Percentiles rank a stretch among this genome's conserved stretches.
These are phyloP conservation scores for Xylariales sp. DNA, from an alignment of 2,329 filamentous ascomycete genomes.

Conservation along the genomic window DNA sequence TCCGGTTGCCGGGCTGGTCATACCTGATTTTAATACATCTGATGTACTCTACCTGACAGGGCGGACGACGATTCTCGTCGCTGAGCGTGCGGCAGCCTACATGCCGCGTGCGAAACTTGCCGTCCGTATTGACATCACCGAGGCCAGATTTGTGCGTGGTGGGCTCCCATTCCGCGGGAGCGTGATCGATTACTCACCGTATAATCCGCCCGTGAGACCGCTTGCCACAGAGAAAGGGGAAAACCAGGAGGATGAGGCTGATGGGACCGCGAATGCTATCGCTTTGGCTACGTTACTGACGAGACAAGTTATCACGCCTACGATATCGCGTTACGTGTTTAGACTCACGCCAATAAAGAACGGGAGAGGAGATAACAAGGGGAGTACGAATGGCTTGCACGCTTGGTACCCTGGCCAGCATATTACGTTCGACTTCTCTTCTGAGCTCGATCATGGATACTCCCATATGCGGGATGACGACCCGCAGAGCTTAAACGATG, in stretches of 20 bases:
- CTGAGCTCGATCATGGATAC: conserved; percentile 78
- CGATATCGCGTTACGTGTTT: conserved; percentile 73
- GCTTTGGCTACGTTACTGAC: conserved; percentile 66
- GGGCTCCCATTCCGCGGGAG: conserved; percentile 76
- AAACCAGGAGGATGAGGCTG: not conserved
- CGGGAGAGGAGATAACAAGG: not conserved
- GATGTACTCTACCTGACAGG: conserved; percentile 82
- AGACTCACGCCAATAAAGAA: conserved; percentile 44
- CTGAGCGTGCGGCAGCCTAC: conserved; percentile 68
- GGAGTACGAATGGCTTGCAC: conserved; percentile 40
- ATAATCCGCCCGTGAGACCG: conserved; percentile 79
- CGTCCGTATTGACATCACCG: conserved; percentile 72
- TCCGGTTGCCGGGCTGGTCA: conserved; percentile 74
- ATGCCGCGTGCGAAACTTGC: conserved; percentile 79
- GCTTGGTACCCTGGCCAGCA: conserved; percentile 79
- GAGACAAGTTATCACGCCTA: conserved; percentile 72
- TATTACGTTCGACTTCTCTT: conserved; percentile 77
- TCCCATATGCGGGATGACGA: conserved; percentile 87
- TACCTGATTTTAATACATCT: conserved; percentile 80
- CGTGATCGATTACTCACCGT: conserved; percentile 73
- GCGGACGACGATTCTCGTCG: conserved; percentile 72
- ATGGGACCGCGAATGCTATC: conserved; percentile 18
- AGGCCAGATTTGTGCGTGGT: conserved; percentile 70
- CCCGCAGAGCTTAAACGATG: conserved; percentile 83
- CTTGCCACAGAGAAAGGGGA: conserved; percentile 67